Conservation (phyloP, 805 yeast species). For the Debaryomyces prosopidis region DNA sequence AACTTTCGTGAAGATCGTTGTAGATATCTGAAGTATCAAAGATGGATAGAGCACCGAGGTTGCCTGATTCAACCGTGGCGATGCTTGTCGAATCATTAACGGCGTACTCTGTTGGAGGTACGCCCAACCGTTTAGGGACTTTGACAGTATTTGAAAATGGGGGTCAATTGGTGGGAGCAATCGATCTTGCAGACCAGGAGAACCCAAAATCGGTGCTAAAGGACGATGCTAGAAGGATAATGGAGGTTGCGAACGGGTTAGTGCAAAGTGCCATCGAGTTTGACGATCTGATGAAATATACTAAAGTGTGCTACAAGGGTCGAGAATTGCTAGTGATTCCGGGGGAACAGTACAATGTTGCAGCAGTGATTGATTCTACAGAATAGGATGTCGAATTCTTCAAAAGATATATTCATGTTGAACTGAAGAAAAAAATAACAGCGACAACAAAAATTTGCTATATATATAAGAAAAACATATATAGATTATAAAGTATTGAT, state of each 20-base stretch:
- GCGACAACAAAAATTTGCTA: not conserved
- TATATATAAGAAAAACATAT: not conserved
- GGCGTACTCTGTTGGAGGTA: not conserved
- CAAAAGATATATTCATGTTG: too few relatives aligned
- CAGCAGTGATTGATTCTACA: slow-evolving; percentile 1
- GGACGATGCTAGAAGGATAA: not conserved
- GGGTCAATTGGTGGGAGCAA: not conserved
- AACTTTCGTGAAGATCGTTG: too few relatives aligned
- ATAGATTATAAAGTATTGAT: not conserved
- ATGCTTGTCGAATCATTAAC: not conserved
- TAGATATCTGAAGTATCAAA: not conserved
- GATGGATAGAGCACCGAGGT: not conserved
- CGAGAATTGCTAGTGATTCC: slow-evolving; percentile 1
- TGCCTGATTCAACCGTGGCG: not conserved
- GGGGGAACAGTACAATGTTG: not conserved
- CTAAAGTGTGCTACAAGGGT: not conserved
- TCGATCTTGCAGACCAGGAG: not conserved
- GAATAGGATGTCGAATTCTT: not conserved
- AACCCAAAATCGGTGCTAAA: not conserved
- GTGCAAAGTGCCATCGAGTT: not conserved
- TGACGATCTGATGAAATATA: not conserved
- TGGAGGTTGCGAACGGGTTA: not conserved
- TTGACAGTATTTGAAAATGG: not conserved
- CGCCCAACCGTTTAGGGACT: not conserved
- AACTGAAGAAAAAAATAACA: too few relatives aligned